Conservation (phyloP, 2,329 filamentous ascomycete genomes). For the Bipolaris victoriae region DNA sequence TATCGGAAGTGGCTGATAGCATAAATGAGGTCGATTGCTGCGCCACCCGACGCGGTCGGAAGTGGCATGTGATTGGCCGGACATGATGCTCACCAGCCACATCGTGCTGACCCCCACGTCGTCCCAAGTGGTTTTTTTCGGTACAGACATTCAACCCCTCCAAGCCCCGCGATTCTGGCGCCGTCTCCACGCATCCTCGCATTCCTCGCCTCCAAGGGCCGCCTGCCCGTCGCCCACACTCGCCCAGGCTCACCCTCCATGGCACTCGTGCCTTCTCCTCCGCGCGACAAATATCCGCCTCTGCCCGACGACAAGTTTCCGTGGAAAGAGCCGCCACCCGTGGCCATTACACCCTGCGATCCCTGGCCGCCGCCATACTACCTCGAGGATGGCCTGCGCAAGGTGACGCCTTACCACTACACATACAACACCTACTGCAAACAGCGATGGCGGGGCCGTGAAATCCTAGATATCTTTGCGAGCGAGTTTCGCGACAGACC, state of each 20-base stretch:
- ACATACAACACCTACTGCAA: constrained; percentile 97
- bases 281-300: constrained; percentile 40
- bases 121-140: constrained; percentile 2
- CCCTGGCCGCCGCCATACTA: constrained; percentile 76
- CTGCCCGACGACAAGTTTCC: constrained; percentile 44
- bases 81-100: too few species aligned
- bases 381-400: constrained; percentile 80
- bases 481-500: constrained; percentile 91
- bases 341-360: constrained; percentile 56
- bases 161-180: constrained; percentile 48
- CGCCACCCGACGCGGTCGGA: too few species aligned
- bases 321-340: constrained; percentile 55
- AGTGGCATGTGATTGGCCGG: too few species aligned
- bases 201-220: constrained; percentile 58
- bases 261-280: constrained; percentile 50
- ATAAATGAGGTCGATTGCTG: too few species aligned
- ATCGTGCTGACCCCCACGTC: background rate
- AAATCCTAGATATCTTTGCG: constrained; percentile 84
- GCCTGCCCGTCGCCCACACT: constrained; percentile 35
- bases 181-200: constrained; percentile 60
- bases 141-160: constrained; percentile 8
- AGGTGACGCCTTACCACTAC: constrained; percentile 85
- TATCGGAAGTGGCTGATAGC: too few species aligned
- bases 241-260: constrained; percentile 45
- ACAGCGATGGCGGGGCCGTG: constrained; percentile 84